Evolutionary conservation across 345 rosid genomes (phyloP).

Genomic region (Salix brachista): DNA sequence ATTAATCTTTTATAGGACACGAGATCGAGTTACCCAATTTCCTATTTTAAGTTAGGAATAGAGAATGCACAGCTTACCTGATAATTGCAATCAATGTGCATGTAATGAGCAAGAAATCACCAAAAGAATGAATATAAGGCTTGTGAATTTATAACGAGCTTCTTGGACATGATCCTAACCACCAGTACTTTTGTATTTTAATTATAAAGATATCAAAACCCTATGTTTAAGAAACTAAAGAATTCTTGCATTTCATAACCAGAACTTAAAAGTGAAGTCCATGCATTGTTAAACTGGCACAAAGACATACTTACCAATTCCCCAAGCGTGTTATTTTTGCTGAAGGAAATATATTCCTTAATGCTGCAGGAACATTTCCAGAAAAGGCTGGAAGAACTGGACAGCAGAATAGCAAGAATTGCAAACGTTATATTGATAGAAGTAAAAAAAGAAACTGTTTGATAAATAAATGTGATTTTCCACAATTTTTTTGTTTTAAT

Average conservation of each 20-base stretch:
- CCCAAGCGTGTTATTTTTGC: conserved; percentile 65
- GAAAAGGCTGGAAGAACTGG: conserved; percentile 76
- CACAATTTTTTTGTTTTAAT: background rate
- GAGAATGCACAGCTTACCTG: background rate
- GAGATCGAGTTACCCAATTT: background rate
- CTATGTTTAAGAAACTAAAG: background rate
- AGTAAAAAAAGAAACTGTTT: background rate
- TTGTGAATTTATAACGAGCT: background rate
- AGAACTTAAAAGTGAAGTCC: conserved; percentile 15
- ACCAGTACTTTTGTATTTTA: background rate
- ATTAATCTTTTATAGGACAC: background rate
- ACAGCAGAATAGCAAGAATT: conserved; percentile 17
- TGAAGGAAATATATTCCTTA: conserved; percentile 49
- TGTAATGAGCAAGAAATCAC: background rate
- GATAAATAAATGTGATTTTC: background rate
- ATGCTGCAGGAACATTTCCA: conserved; percentile 62
- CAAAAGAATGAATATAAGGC: background rate
- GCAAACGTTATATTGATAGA: background rate
- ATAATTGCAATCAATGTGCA: background rate
- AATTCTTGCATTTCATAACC: background rate
- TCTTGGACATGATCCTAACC: background rate
- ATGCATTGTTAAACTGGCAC: conserved; percentile 3
- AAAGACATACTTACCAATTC: conserved; percentile 48
- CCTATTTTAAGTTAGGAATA: background rate
- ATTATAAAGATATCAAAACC: background rate